Evolutionary conservation across 1,139 yeast genomes (phyloP).

Genomic region (Pichia sp.): DNA sequence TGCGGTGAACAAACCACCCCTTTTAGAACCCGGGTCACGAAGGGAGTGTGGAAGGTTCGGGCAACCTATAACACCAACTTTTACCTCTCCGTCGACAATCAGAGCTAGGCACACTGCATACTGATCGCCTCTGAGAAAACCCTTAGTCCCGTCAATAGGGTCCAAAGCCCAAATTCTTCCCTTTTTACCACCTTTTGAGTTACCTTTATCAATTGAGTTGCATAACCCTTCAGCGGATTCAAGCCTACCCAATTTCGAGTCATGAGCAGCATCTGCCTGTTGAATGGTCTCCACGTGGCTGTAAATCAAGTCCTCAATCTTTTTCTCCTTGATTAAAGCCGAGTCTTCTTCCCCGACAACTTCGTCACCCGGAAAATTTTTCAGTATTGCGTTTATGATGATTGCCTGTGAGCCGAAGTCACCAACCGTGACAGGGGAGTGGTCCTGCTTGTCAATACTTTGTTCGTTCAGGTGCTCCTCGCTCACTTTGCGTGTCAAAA

Average conservation of each 20-base stretch:
- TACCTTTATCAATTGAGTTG: slow-evolving; percentile 72
- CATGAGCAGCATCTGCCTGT: slow-evolving; percentile 28
- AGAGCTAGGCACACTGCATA: slow-evolving; percentile 93
- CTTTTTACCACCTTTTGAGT: slow-evolving; percentile 65
- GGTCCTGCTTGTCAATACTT: slow-evolving; percentile 78
- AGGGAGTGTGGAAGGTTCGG: slow-evolving; percentile 73
- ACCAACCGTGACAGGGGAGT: slow-evolving; percentile 94
- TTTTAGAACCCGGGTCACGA: slow-evolving; percentile 32
- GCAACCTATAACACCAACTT: slow-evolving; percentile 92
- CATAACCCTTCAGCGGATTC: slow-evolving; percentile 47
- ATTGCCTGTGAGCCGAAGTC: slow-evolving; percentile 96
- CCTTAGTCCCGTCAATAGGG: slow-evolving; percentile 98
- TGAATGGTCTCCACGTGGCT: slow-evolving; percentile 48
- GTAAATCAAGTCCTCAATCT: slow-evolving; percentile 47
- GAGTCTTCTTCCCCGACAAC: slow-evolving; percentile 96
- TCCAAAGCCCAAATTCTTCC: slow-evolving; percentile 97
- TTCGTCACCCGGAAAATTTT: slow-evolving; percentile 77
- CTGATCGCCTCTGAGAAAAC: slow-evolving; percentile 92
- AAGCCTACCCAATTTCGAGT: slow-evolving; percentile 40
- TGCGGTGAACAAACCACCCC: slow-evolving; percentile 76
- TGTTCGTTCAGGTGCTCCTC: slow-evolving; percentile 53
- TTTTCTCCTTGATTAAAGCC: slow-evolving; percentile 47
- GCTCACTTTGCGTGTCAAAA: slow-evolving; percentile 69
- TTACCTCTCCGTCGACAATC: slow-evolving; percentile 78
- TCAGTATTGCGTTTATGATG: slow-evolving; percentile 73